These are phyloP conservation scores for Beverwykella pulmonaria DNA, from an alignment of 495 filamentous ascomycete species.

Conservation along the genomic window DNA sequence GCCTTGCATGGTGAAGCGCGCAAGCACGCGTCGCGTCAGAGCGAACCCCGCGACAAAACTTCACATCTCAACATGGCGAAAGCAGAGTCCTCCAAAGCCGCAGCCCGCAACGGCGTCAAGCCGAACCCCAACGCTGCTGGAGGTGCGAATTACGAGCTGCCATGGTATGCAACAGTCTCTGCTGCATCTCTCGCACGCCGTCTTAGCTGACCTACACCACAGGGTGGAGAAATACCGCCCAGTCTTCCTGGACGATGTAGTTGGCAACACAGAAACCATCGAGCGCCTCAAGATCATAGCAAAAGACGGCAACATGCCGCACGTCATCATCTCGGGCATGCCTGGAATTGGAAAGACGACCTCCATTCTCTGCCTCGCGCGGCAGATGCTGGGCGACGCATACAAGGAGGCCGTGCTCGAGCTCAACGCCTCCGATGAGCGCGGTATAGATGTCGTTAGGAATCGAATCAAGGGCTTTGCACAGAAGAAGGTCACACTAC, in stretches of 20 bases:
- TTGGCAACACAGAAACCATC: slow-evolving; percentile 96
- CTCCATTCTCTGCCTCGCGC: slow-evolving; percentile 88
- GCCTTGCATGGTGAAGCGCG: no score
- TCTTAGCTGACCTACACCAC: slow-evolving; percentile 21
- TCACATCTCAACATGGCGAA: slow-evolving; percentile 44
- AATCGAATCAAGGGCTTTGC: slow-evolving; percentile 98
- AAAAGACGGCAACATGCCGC: slow-evolving; percentile 98
- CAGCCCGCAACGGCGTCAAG: slow-evolving; percentile 67
- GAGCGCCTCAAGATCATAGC: slow-evolving; percentile 98
- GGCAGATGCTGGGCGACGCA: slow-evolving; percentile 85
- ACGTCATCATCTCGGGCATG: slow-evolving; percentile 99
- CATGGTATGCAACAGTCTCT: slow-evolving; percentile 63
- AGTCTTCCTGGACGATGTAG: slow-evolving; percentile 90
- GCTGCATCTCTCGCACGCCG: background rate
- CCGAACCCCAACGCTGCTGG: slow-evolving; percentile 61
- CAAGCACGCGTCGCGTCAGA: slow-evolving; percentile 24
- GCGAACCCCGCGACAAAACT: slow-evolving; percentile 6
- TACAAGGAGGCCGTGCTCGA: slow-evolving; percentile 99
- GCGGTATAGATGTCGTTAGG: slow-evolving; percentile 99
- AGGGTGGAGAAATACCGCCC: slow-evolving; percentile 99
- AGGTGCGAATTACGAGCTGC: slow-evolving; percentile 77
- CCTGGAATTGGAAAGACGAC: slow-evolving; percentile 99
- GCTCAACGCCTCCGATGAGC: slow-evolving; percentile 93
- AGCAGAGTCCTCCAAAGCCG: slow-evolving; percentile 78
- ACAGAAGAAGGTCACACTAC: slow-evolving; percentile 98